Percentiles rank a stretch among this genome's conserved stretches.
phyloP scores from a whole-genome alignment of 441 rosid genomes.

The Populus hybrid region DNA sequence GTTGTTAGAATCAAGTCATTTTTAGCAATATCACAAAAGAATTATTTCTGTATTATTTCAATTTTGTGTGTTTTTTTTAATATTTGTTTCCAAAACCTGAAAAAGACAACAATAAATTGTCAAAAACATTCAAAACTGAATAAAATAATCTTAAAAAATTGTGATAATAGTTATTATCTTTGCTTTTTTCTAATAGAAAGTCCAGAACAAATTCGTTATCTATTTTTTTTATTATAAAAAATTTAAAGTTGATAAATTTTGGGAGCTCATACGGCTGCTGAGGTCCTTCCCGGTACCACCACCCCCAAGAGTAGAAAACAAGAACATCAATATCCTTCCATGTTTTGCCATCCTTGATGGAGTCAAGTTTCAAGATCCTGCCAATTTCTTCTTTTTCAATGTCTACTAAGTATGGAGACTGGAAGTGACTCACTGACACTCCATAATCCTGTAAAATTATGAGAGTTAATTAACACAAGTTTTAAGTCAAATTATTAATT shows the following conservation, averaged over 20 bases:
- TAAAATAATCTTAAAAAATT: too few species aligned
- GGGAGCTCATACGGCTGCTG: constrained; percentile 53
- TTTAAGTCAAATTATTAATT: not conserved
- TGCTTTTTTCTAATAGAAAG: too few species aligned
- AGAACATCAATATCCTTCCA: constrained; percentile 67
- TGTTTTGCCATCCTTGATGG: constrained; percentile 54
- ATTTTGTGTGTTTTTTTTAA: too few species aligned
- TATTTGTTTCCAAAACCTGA: too few species aligned
- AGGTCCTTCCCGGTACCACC: constrained; percentile 89
- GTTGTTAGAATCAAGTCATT: not conserved
- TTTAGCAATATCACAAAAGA: not conserved
- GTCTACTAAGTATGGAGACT: constrained; percentile 65
- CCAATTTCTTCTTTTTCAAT: constrained; percentile 52
- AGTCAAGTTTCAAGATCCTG: constrained; percentile 75
- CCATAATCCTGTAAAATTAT: constrained; percentile 51
- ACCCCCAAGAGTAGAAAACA: constrained; percentile 89
- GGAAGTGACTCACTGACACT: constrained; percentile 52
- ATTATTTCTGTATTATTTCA: not conserved
- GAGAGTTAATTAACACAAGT: not conserved
- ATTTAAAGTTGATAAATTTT: too few species aligned
- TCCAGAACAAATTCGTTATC: too few species aligned
- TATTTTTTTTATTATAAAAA: too few species aligned
- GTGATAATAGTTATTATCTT: too few species aligned
- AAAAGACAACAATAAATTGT: too few species aligned
- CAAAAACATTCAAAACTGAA: too few species aligned